Evolutionary conservation across 2,329 filamentous ascomycete species (phyloP).

Genomic region (Neocatenulostroma microsporum): DNA sequence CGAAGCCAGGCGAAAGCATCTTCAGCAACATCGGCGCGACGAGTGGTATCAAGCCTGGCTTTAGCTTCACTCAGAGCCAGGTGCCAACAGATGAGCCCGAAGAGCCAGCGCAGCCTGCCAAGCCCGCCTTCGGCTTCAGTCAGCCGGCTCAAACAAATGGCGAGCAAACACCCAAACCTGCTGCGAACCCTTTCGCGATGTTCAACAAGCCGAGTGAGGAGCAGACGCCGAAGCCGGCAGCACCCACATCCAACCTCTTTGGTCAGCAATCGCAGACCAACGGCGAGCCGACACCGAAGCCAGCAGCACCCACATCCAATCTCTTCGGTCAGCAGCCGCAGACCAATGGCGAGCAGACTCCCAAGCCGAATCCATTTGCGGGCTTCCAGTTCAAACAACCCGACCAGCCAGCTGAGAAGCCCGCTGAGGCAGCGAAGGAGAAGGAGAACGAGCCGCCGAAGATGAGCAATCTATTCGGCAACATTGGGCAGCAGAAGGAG

Average conservation of each 20-base stretch:
- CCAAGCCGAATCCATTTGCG: constrained; percentile 5
- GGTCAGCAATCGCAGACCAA: not conserved
- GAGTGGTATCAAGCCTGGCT: too few species aligned
- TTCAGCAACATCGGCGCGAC: constrained; percentile 2
- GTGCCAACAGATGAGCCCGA: too few species aligned
- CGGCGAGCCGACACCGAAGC: constrained; percentile 8
- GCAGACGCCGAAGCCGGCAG: too few species aligned
- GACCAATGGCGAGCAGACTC: constrained; percentile 7
- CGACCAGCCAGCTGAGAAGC: not conserved
- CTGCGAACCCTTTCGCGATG: not conserved
- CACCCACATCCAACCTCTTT: too few species aligned
- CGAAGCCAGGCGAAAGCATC: constrained; percentile 2
- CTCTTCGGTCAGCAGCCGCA: constrained; percentile 10
- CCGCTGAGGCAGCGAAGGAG: not conserved
- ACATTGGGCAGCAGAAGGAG: too few species aligned
- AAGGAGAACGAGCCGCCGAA: constrained; percentile 1
- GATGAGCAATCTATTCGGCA: constrained; percentile 1
- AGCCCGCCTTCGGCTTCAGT: not conserved
- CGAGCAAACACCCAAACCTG: not conserved
- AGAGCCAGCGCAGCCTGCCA: too few species aligned
- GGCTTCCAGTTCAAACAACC: not conserved
- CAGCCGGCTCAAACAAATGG: not conserved
- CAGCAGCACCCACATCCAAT: too few species aligned
- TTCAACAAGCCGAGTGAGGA: too few species aligned
- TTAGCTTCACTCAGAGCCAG: too few species aligned